These are phyloP conservation scores for Cyclostephanos tholiformis DNA, from an alignment of 108 stramenopile species.

Conservation along the genomic window DNA sequence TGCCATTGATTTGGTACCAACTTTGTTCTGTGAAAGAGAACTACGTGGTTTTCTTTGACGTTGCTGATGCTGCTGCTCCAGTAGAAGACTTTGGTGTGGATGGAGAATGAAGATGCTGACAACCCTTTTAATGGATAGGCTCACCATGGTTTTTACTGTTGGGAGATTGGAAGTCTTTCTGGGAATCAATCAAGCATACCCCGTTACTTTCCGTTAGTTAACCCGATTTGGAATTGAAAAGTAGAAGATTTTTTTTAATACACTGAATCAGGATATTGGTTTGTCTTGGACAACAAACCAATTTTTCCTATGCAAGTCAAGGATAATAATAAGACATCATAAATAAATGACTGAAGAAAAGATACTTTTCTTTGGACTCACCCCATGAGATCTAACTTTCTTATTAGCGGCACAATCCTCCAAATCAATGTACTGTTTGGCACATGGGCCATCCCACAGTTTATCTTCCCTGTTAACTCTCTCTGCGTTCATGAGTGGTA, in stretches of 20 bases:
- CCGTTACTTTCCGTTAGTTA: not conserved
- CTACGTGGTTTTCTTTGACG: conserved; percentile 5
- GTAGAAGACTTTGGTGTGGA: conserved; percentile 5
- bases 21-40: conserved; percentile 52
- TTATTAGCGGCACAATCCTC: conserved; percentile 35
- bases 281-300: conserved; percentile 16
- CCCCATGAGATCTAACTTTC: conserved; percentile 28
- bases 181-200: not conserved
- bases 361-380: conserved; percentile 12
- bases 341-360: not conserved
- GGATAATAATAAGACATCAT: not conserved
- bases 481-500: not conserved
- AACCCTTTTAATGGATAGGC: conserved; percentile 37
- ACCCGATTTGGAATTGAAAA: conserved; percentile 5
- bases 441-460: conserved; percentile 34
- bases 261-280: conserved; percentile 18
- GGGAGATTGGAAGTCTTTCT: no score
- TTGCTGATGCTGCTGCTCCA: not conserved
- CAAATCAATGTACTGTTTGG: conserved; percentile 31
- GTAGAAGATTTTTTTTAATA: conserved; percentile 21
- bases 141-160: not conserved
- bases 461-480: conserved; percentile 21
- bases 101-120: conserved; percentile 50
- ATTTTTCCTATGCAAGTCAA: conserved; percentile 6
- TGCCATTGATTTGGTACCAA: conserved; percentile 45